Evolutionary conservation across 1,139 yeast genomes (phyloP).

Genomic region (Pichia sp.): DNA sequence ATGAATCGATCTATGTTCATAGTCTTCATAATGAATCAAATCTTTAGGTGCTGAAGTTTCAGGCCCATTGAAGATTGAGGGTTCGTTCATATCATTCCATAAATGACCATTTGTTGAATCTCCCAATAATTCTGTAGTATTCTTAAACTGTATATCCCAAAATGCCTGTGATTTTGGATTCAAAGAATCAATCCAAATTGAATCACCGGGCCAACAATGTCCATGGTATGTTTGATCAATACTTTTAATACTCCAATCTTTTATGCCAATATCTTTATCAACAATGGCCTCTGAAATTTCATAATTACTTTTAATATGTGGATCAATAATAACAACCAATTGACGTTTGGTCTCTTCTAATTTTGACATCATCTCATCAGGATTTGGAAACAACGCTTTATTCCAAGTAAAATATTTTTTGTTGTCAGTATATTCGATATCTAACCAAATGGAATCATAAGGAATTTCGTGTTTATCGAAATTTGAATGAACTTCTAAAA

Average conservation of each 20-base stretch:
- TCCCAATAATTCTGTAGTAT: constrained; percentile 44
- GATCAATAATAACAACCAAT: constrained; percentile 81
- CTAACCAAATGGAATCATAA: constrained; percentile 91
- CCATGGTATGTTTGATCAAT: constrained; percentile 49
- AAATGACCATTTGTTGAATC: constrained; percentile 60
- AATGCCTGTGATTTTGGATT: constrained; percentile 52
- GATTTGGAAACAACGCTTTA: constrained; percentile 64
- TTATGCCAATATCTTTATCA: constrained; percentile 34
- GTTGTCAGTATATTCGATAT: constrained; percentile 80
- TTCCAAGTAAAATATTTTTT: constrained; percentile 94
- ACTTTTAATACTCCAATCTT: constrained; percentile 40
- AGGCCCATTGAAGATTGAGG: constrained; percentile 90
- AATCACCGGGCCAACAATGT: constrained; percentile 98
- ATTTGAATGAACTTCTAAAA: constrained; percentile 55
- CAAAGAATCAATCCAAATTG: constrained; percentile 85
- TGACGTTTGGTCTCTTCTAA: constrained; percentile 72
- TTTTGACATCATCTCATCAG: constrained; percentile 54
- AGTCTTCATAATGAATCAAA: constrained; percentile 64
- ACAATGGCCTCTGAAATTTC: constrained; percentile 48
- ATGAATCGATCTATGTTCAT: constrained; percentile 90
- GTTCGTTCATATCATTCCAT: constrained; percentile 99
- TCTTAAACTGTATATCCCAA: constrained; percentile 50
- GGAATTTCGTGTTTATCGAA: constrained; percentile 78
- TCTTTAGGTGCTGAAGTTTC: constrained; percentile 88
- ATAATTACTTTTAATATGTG: constrained; percentile 76